A percentile compares a stretch with the other conserved stretches of the same genome.
phyloP scores from a whole-genome alignment of 257 asterid genomes.

The Misopates orontium region DNA sequence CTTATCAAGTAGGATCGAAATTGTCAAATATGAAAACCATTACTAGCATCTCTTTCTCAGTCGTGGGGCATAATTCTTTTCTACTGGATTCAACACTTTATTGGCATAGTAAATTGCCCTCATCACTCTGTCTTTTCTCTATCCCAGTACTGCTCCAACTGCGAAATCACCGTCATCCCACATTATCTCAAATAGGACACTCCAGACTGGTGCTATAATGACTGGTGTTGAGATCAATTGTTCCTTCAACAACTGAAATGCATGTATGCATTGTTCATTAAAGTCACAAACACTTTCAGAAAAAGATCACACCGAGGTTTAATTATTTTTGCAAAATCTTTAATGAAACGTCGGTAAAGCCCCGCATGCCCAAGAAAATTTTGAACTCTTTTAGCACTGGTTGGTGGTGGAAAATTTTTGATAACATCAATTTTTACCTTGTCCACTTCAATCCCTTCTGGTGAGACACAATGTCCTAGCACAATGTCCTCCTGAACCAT shows the following conservation, averaged over 20 bases:
- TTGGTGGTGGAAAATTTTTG: no score
- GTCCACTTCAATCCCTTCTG: neutral
- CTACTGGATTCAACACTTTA: no score
- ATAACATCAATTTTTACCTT: neutral
- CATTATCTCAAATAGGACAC: no score
- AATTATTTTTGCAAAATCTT: no score
- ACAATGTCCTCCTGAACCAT: neutral
- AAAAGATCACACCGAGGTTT: neutral
- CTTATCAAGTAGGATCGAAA: neutral
- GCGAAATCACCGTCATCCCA: neutral
- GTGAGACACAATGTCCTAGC: neutral
- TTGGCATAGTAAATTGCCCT: neutral
- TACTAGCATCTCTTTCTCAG: neutral
- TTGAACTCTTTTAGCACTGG: neutral
- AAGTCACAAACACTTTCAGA: no score
- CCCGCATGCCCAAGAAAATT: conserved; percentile 15
- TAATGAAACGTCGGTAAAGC: conserved; percentile 2
- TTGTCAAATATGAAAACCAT: neutral
- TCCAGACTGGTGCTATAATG: no score
- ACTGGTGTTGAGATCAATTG: no score
- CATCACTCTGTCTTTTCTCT: neutral
- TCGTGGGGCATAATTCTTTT: no score
- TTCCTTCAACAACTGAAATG: neutral
- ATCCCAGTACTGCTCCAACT: neutral
- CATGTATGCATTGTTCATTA: neutral